phyloP scores from a whole-genome alignment of 805 yeast genomes.

The Wickerhamomyces bovis region DNA sequence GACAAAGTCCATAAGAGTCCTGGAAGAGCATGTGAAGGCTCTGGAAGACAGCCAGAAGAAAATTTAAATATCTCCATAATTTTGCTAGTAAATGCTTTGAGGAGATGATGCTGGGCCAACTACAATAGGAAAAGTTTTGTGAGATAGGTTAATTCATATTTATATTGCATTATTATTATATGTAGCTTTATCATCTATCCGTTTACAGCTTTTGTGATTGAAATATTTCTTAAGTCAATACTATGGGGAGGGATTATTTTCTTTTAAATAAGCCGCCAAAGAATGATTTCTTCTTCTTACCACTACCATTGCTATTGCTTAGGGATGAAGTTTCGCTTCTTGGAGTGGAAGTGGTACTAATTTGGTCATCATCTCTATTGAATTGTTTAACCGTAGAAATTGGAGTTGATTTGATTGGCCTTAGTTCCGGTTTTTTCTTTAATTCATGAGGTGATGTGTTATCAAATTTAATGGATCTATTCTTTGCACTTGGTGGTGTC shows the following conservation, averaged over 20 bases:
- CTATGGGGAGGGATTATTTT: no score
- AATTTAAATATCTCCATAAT: not conserved
- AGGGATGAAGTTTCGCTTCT: not conserved
- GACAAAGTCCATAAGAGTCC: constrained; percentile 57
- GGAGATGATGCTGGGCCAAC: not conserved
- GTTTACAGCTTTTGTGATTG: no score
- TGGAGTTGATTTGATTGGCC: not conserved
- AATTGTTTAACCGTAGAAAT: not conserved
- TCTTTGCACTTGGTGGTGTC: not conserved
- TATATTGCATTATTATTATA: no score
- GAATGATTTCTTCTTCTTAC: not conserved
- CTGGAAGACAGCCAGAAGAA: constrained; percentile 36
- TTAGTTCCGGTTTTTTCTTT: not conserved
- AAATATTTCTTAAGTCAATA: no score
- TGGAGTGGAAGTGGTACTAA: not conserved
- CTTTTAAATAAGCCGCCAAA: not conserved
- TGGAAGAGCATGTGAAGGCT: constrained; percentile 63
- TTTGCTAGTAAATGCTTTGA: not conserved
- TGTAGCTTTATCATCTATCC: no score
- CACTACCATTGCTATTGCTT: not conserved
- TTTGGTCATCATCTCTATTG: not conserved
- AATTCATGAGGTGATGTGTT: not conserved
- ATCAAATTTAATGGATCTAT: not conserved
- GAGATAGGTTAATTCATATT: no score
- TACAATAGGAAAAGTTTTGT: no score